phyloP scores from a whole-genome alignment of 2,329 filamentous ascomycete species.

The Colletotrichum navitas region DNA sequence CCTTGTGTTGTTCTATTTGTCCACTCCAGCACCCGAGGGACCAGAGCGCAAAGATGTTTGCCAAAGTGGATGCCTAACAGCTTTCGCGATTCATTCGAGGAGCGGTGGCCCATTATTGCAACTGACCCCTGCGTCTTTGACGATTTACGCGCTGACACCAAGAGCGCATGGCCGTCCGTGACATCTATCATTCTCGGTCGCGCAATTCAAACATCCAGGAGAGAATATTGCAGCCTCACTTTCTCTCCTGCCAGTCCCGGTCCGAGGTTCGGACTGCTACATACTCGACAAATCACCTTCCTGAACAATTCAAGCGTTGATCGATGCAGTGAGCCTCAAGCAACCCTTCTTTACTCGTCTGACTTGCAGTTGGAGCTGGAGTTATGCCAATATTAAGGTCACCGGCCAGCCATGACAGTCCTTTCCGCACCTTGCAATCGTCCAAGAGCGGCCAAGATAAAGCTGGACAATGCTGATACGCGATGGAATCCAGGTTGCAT shows the following conservation, averaged over 20 bases:
- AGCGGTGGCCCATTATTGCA: neutral
- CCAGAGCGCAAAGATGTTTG: neutral
- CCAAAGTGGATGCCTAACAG: neutral
- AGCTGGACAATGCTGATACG: neutral
- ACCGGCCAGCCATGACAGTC: too few relatives aligned
- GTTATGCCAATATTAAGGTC: too few relatives aligned
- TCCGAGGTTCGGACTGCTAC: neutral
- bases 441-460: neutral
- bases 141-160: neutral
- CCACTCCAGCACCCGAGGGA: neutral
- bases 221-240: neutral
- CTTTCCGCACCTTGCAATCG: neutral
- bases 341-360: neutral
- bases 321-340: neutral
- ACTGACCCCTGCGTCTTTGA: neutral
- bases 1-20: slow-evolving; percentile 1
- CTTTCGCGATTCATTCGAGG: neutral
- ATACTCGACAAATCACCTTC: neutral
- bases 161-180: neutral
- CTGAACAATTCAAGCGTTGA: slow-evolving; percentile 31
- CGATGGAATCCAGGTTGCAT: neutral
- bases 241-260: neutral
- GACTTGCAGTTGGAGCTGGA: neutral
- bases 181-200: too few relatives aligned
- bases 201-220: neutral